These are phyloP conservation scores for cucumber (Cucumis sativus) DNA, from an alignment of 306 rosid species.

Conservation along the genomic window Cucumber_9930_V3 NC_026655.2:1954001-1954500, in stretches of 20 bases:
- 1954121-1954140: not conserved
- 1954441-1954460: slow-evolving; percentile 89
- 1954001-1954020: too few species aligned
- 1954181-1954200: not conserved
- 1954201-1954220: not conserved
- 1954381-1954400: not conserved
- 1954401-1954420: not conserved
- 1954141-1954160: not conserved
- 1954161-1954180: not conserved
- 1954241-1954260: not conserved
- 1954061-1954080: not conserved
- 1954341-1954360: not conserved
- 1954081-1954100: not conserved
- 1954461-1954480: slow-evolving; percentile 73
- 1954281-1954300: not conserved
- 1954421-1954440: not conserved
- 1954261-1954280: not conserved
- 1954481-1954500: slow-evolving; percentile 60
- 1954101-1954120: not conserved
- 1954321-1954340: not conserved
- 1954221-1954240: not conserved
- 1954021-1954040: not conserved
- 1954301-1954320: not conserved
- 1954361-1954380: not conserved
- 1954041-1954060: not conserved